Conservation (phyloP, 2,329 filamentous ascomycete species). For the Talaromyces funiculosus region DNA sequence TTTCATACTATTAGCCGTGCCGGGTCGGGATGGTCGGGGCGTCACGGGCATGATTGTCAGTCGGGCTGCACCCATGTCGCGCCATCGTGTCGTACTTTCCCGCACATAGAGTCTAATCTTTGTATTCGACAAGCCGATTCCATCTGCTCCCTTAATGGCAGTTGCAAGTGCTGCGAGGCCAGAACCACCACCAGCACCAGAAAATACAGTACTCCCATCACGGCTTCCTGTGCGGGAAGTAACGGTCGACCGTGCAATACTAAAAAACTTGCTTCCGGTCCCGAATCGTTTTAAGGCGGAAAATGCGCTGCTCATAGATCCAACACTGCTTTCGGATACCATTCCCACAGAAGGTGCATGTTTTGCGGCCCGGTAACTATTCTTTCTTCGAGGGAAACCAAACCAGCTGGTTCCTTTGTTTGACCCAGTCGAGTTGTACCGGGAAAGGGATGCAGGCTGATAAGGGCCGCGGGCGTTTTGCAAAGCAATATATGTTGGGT, state of each 20-base stretch:
- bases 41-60: constrained; percentile 69
- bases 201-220: constrained; percentile 55
- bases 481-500: constrained; percentile 78
- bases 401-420: constrained; percentile 39
- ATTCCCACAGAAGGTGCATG: constrained; percentile 52
- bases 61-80: constrained; percentile 78
- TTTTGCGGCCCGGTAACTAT: constrained; percentile 54
- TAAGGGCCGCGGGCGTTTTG: constrained; percentile 61
- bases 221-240: constrained; percentile 49
- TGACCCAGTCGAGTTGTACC: constrained; percentile 43
- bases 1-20: constrained; percentile 44
- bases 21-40: constrained; percentile 26
- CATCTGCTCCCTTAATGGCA: constrained; percentile 50
- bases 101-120: constrained; percentile 83
- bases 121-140: constrained; percentile 63
- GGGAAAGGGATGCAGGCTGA: constrained; percentile 49
- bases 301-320: constrained; percentile 73
- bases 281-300: constrained; percentile 70
- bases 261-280: constrained; percentile 67
- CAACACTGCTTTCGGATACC: constrained; percentile 69
- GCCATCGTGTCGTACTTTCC: constrained; percentile 72
- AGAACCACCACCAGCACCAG: constrained; percentile 43
- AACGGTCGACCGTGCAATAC: constrained; percentile 73
- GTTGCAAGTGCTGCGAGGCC: constrained; percentile 48
- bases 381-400: constrained; percentile 47